Conservation (phyloP, 2,329 filamentous ascomycete species). For the Pseudocercospora musae region DNA sequence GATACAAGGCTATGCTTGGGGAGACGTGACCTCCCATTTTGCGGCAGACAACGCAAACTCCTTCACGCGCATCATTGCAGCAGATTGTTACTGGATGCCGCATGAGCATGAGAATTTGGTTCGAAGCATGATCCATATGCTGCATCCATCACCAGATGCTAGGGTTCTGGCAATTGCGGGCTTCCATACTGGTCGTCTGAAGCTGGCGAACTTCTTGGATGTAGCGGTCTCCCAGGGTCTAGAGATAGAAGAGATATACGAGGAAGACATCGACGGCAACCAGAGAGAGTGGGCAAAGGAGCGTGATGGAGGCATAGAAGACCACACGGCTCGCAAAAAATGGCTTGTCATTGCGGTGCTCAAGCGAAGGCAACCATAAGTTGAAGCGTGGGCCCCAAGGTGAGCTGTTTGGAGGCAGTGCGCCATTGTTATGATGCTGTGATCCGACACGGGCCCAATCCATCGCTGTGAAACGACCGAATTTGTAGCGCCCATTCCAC, state of each 20-base stretch:
- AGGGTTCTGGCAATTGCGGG: slow-evolving; percentile 65
- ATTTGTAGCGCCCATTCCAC: neutral
- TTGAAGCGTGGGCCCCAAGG: neutral
- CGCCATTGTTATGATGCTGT: neutral
- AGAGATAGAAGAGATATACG: slow-evolving; percentile 63
- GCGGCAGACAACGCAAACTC: slow-evolving; percentile 36
- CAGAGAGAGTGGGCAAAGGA: slow-evolving; percentile 58
- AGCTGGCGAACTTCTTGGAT: slow-evolving; percentile 65
- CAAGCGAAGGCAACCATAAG: slow-evolving; percentile 7
- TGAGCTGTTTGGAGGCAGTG: neutral
- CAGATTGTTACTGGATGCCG: slow-evolving; percentile 74
- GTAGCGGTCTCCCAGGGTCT: slow-evolving; percentile 52
- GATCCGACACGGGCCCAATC: neutral
- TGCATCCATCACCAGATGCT: slow-evolving; percentile 54
- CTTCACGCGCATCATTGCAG: slow-evolving; percentile 64
- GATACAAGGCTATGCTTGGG: slow-evolving; percentile 65
- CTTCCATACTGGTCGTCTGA: slow-evolving; percentile 67
- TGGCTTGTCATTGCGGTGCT: slow-evolving; percentile 59
- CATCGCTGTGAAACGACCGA: neutral
- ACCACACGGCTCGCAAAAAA: slow-evolving; percentile 61
- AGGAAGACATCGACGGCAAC: slow-evolving; percentile 63
- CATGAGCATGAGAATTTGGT: slow-evolving; percentile 67
- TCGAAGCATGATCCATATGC: slow-evolving; percentile 59
- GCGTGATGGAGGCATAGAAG: slow-evolving; percentile 59
- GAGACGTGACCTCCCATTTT: slow-evolving; percentile 48